Evolutionary conservation across 805 yeast genomes (phyloP), one percentile per base, ranked within the genome.

Genomic region (Cyberlindnera nakhonratchasimensis): DNA sequence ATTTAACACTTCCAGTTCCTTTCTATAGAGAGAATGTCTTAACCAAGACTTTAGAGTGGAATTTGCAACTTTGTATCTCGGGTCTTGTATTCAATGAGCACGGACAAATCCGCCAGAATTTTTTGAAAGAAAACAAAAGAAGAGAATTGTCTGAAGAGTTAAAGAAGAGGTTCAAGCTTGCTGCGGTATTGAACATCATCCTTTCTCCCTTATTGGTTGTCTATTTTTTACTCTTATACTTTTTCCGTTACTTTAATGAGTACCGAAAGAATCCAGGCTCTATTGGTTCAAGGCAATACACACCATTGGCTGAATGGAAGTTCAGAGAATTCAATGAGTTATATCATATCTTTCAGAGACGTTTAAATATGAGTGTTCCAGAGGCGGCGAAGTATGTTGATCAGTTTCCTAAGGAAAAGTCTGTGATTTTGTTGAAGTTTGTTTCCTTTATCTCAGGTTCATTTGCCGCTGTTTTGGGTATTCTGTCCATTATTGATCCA

Each of bases 301-400:
- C 98, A 0, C 96, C 97, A 0, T 78, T 77, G 63, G 97, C 98
- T 0, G 90, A 86, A 55, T 93, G 98, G 98, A 87, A 83, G 59
- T 75, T 93, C 55, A 70, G 99, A 43, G 99, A 93, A 56, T 87
- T 85, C 59, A 93, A 93, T 62, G 99, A 93, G 59, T 70, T 93
- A 8, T 87, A 87, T 33, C 99, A 93, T 62, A 72, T 91, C 21
- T 93, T 93, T 64, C 79, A 80, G 43, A 80, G 82, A 52, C 70
- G 99, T 37, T 64, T 93, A 30, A 86, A 80, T 35, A 64, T 86
- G 46, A 86, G 96, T 39, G 75, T 79, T 23, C 85, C 78, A 13
- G 80, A 89, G 6, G 96, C 98, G 0, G 75, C 85, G 32, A 75
- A 80, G 16, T 93, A 93, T 58, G 78, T 93, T 41, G 80, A 88